Conservation (phyloP, 257 asterid species). For the Solanum virginianum region DNA sequence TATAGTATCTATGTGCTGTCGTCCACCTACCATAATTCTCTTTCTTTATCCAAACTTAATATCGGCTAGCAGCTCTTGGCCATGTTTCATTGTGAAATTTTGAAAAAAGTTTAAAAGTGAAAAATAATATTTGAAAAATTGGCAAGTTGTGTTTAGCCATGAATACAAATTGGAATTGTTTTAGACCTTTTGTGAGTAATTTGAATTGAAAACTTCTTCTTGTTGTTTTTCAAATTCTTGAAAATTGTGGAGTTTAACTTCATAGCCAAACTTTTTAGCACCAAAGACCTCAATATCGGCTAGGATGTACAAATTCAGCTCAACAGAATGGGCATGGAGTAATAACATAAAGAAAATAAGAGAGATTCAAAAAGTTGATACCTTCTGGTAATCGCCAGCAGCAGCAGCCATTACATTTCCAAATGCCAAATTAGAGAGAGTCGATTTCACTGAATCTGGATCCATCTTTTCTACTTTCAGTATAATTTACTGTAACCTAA, state of each 20-base stretch:
- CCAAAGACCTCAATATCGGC: too few relatives aligned
- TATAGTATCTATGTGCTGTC: not conserved
- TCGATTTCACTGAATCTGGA: constrained; percentile 82
- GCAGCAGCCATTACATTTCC: constrained; percentile 99
- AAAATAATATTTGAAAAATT: too few relatives aligned
- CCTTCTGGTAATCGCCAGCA: constrained; percentile 99
- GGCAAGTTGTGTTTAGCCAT: too few relatives aligned
- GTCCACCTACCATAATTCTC: not conserved
- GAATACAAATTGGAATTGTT: too few relatives aligned
- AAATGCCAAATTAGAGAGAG: constrained; percentile 69
- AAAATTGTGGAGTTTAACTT: not conserved
- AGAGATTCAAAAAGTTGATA: not conserved
- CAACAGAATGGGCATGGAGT: not conserved
- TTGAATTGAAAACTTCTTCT: too few relatives aligned
- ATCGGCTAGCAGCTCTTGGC: not conserved
- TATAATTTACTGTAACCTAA: not conserved
- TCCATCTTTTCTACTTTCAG: constrained; percentile 32
- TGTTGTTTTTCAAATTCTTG: not conserved
- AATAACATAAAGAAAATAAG: not conserved
- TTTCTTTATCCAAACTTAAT: not conserved
- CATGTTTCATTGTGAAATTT: not conserved
- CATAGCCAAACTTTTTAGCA: too few relatives aligned
- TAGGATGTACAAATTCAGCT: not conserved
- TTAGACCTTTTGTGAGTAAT: too few relatives aligned
- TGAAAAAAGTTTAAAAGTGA: not conserved